These are phyloP conservation scores for Arctium lappa DNA, from an alignment of 129 eudicot genomes.

Conservation along the genomic window DNA sequence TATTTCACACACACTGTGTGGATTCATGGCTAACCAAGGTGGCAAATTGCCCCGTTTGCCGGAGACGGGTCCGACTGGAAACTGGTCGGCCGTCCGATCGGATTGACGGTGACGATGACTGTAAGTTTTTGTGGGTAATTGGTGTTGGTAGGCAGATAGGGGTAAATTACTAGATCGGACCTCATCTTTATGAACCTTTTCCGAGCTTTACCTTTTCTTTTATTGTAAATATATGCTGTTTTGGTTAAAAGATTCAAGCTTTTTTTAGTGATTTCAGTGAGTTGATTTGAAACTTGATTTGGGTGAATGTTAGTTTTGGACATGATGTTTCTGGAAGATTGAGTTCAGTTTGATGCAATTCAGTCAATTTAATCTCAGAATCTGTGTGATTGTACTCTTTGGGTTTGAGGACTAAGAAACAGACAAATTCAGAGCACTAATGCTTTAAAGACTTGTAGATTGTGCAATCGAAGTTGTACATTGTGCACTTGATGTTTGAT, in stretches of 20 bases:
- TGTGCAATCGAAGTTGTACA: background rate
- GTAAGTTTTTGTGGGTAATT: slow-evolving; percentile 49
- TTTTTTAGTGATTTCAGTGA: background rate
- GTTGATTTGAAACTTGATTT: background rate
- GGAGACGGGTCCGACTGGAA: slow-evolving; percentile 44
- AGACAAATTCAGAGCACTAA: background rate
- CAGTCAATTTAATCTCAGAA: background rate
- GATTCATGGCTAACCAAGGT: slow-evolving; percentile 52
- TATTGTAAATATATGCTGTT: background rate
- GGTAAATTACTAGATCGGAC: background rate
- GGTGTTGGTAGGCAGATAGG: slow-evolving; percentile 27
- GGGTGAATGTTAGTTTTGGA: background rate
- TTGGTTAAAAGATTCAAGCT: background rate
- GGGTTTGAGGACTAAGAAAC: background rate
- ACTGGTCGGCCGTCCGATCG: slow-evolving; percentile 12
- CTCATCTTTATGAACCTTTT: background rate
- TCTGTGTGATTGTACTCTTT: background rate
- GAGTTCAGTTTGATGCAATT: background rate
- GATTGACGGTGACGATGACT: slow-evolving; percentile 25
- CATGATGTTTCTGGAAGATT: background rate
- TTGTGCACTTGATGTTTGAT: background rate
- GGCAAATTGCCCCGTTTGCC: slow-evolving; percentile 63
- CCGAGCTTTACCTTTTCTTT: background rate
- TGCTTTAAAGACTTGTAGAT: background rate
- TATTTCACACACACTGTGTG: slow-evolving; percentile 61